Evolutionary conservation across 75 land plant species (phyloP).

Genomic region (Adiantum capillusveneris): DNA sequence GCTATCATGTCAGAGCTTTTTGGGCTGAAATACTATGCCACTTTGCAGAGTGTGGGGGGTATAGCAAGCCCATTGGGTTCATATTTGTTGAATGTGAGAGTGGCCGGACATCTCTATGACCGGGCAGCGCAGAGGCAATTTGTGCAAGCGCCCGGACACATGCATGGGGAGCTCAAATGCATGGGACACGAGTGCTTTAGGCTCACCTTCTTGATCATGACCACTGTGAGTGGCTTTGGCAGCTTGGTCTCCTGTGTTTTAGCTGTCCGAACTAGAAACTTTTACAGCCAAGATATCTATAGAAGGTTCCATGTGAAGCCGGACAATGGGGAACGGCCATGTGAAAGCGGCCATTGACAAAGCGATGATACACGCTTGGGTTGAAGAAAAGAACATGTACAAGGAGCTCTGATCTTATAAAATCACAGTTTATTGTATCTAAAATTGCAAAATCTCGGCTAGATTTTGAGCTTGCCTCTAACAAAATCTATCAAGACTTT

Average conservation of each 20-base stretch:
- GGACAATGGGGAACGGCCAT: not conserved
- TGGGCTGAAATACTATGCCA: constrained; percentile 55
- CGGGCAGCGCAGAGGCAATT: constrained; percentile 39
- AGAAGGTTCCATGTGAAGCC: constrained; percentile 17
- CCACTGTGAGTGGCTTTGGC: constrained; percentile 11
- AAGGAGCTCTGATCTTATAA: too few relatives aligned
- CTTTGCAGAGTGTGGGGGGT: constrained; percentile 42
- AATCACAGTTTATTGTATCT: too few relatives aligned
- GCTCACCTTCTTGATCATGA: constrained; percentile 24
- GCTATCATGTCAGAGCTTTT: constrained; percentile 56
- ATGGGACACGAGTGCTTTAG: constrained; percentile 23
- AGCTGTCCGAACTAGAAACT: constrained; percentile 25
- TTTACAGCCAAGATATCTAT: too few relatives aligned
- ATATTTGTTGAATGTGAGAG: constrained; percentile 48
- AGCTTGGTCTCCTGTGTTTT: constrained; percentile 15
- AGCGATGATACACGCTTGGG: too few relatives aligned
- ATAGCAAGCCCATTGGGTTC: constrained; percentile 52
- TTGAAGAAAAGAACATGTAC: too few relatives aligned
- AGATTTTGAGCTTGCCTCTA: too few relatives aligned
- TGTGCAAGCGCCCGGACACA: not conserved
- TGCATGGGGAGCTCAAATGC: constrained; percentile 10
- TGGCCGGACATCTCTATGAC: constrained; percentile 54
- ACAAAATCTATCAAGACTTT: too few relatives aligned
- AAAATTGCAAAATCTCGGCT: too few relatives aligned
- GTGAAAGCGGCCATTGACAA: too few relatives aligned